Conservation (phyloP, 2,329 filamentous ascomycete species). For the Lachnellula occidentalis region DNA sequence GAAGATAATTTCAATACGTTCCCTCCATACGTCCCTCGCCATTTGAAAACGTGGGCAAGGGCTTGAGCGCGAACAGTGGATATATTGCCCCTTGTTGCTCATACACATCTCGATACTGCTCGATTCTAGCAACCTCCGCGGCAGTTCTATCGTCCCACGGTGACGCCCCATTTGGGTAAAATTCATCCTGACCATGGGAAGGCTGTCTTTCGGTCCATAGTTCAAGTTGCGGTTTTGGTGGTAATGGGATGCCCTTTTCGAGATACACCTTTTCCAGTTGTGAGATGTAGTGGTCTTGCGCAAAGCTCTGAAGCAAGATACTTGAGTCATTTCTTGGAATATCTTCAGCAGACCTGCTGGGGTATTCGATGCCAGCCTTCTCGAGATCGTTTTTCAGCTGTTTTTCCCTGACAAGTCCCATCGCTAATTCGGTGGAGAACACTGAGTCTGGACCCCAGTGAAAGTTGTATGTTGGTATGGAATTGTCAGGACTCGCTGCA, state of each 20-base stretch:
- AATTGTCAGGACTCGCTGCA: no score
- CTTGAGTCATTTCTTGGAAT: background rate
- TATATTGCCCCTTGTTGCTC: background rate
- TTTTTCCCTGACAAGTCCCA: background rate
- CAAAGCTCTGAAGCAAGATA: no score
- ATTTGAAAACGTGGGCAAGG: background rate
- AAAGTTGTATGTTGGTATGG: no score
- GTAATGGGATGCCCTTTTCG: no score
- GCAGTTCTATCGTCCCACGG: background rate
- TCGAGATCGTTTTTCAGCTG: background rate
- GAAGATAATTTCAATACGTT: background rate
- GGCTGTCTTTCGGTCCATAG: no score
- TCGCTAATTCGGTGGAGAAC: background rate
- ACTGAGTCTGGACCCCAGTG: no score
- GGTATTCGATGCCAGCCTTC: background rate
- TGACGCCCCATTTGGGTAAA: background rate
- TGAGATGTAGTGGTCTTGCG: no score
- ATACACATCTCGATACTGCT: background rate
- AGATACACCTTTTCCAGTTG: no score
- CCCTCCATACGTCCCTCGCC: background rate
- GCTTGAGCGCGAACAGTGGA: background rate
- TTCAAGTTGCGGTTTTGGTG: no score
- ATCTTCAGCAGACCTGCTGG: background rate
- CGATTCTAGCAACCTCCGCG: background rate
- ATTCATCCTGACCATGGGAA: no score